Base-by-base conservation (phyloP, 169 alveolate genomes). In the Plasmodium malariae region DNA sequence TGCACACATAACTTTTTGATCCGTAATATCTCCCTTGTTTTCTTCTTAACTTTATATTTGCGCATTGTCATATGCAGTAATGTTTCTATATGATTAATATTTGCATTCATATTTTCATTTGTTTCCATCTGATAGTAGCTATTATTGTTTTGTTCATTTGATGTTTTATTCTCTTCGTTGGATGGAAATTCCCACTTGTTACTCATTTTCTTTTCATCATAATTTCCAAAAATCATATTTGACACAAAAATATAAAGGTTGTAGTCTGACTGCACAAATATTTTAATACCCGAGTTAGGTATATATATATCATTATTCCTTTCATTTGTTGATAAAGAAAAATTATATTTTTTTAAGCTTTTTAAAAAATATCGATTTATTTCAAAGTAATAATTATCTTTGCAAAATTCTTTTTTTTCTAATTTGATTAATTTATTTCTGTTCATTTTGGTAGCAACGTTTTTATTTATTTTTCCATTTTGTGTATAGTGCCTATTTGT, bases 171-270 rank as follows among this genome's bases (percentile, higher is more conserved):
- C 21, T n/a, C 21, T 51, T 6, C 21, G 14, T n/a, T 51, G 3
- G 14, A 62, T 26, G 19, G 14, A 12, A 14, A 24, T 28, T 62
- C 21, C 21, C 43, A 6, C 72, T 11, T 7, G 40, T 43, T 36
- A 11, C 28, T 19, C 21, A 30, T 71, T 51, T 71, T 32, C 6
- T 71, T 19, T 71, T 49, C 11, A 28, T 71, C 2, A n/a, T 37
- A 2, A 19, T 40, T 34, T 14, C 83, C 91, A 67, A 83, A 83
- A 57, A 24, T 7, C 91, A 83, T 83, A 34, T n/a, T 83, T 7
- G 91, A 67, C 14, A 70, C 67, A 60, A 83, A 83, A 19, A 83
- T 37, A 32, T 83, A 83, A 26, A 83, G 67, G 30, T 83, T 83
- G 37, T 83, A 83, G 43, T 83, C 54, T 1, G 85, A 49, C 65